Percentiles rank a stretch among this genome's conserved stretches.
Evolutionary conservation across 2,329 filamentous ascomycete genomes (phyloP).

Genomic region (Exophiala bonariae): DNA sequence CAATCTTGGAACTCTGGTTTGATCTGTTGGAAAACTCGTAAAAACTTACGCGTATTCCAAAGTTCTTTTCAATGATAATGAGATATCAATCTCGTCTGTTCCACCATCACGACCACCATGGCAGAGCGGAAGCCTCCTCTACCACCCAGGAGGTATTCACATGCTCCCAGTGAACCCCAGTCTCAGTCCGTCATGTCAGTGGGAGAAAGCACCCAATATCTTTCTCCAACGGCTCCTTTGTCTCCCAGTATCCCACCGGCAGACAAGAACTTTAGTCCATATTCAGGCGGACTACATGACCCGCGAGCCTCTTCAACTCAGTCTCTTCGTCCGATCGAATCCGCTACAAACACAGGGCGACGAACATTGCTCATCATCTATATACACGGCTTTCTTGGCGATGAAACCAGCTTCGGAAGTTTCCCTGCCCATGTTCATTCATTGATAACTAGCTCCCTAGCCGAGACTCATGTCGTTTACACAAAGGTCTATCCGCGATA

Average conservation of each 20-base stretch:
- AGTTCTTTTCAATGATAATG: no score
- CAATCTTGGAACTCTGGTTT: no score
- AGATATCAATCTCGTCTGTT: no score
- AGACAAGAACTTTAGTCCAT: background rate
- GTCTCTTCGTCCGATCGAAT: constrained; percentile 33
- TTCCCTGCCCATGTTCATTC: constrained; percentile 87
- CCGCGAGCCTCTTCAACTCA: constrained; percentile 31
- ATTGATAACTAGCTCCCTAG: constrained; percentile 65
- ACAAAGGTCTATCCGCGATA: constrained; percentile 63
- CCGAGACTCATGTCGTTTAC: constrained; percentile 75
- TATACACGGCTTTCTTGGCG: constrained; percentile 88
- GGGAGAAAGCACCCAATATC: background rate
- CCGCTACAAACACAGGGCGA: constrained; percentile 25
- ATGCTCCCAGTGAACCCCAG: no score
- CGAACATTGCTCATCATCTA: constrained; percentile 73
- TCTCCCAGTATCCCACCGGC: background rate
- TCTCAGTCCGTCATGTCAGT: no score
- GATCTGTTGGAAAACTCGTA: no score
- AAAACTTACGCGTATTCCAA: no score
- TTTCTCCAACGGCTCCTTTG: background rate
- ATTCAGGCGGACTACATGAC: constrained; percentile 28
- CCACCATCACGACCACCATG: no score
- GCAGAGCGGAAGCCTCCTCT: no score
- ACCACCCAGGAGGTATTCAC: no score
- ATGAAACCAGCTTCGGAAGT: constrained; percentile 80